Evolutionary conservation across 345 rosid species (phyloP), one percentile per base, ranked within the genome.

Genomic region (Physaria fendleri): DNA sequence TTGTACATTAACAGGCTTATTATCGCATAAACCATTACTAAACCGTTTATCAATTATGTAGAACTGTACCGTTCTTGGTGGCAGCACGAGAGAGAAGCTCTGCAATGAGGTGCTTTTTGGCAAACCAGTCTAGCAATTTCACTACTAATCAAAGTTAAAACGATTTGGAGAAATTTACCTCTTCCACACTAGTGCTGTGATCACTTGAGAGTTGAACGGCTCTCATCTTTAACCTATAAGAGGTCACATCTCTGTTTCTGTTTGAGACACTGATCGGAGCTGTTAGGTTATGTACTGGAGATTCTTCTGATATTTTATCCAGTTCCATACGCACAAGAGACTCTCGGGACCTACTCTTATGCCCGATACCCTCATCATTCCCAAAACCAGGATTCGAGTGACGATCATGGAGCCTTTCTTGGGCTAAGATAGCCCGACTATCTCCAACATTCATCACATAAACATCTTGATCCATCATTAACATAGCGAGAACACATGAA

Each of bases 401-500:
- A 44, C 88, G 90, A 74, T 90, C 97, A 59, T 77, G 84, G 6
- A 77, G 84, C 56, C 95, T 81, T 65, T 91, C 98, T 62, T 91
- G 96, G 25, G 96, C 96, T 76, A 91, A 78, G 69, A 88, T 81
- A 40, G 73, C 91, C 28, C 98, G 78, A 68, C 96, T 88, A 73
- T 91, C 98, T 39, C 98, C 98, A 70, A 91, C 90, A 63, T 88
- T 91, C 98, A 91, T 83, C 65, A 91, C 87, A 62, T 91, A 91
- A 56, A 91, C 98, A 73, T 91, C 95, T 75, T 91, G 96, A 69
- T 85, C 96, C 76, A 85, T 91, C 96, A 91, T 91, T 65, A 91
- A 74, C 98, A 91, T 88, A 62, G 82, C 95, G 4, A 91, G 80
- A 74, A 88, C 90, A 71, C 98, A 88, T 5, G 98, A 91, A 52